phyloP scores from a whole-genome alignment of 257 asterid genomes.

The Solanum pimpinellifolium region DNA sequence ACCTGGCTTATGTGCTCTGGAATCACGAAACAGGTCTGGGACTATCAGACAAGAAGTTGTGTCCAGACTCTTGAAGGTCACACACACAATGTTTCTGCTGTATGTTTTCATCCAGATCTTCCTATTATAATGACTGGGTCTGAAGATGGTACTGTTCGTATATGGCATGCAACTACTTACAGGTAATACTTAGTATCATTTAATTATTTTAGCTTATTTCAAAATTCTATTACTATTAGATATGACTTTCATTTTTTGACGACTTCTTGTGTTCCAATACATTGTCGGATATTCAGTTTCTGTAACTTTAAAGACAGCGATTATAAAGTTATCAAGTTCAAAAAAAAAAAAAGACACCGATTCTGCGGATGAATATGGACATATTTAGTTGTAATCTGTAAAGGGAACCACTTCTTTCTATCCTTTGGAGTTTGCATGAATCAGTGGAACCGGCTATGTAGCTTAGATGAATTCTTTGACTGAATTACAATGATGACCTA shows the following conservation, averaged over 20 bases:
- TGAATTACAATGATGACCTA: not conserved
- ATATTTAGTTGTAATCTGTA: not conserved
- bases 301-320: not conserved
- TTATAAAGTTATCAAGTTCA: not conserved
- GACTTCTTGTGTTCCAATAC: not conserved
- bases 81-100: constrained; percentile 99
- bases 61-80: constrained; percentile 99
- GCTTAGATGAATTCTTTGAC: not conserved
- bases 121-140: constrained; percentile 97
- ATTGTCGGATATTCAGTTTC: not conserved
- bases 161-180: constrained; percentile 97
- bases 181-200: constrained; percentile 29
- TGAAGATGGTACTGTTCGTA: constrained; percentile 99
- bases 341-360: not conserved
- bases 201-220: not conserved
- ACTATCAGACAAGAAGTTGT: constrained; percentile 95
- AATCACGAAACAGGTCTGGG: constrained; percentile 76
- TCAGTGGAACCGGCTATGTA: not conserved
- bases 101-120: constrained; percentile 97
- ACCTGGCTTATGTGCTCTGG: not conserved
- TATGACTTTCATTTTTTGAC: not conserved
- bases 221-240: not conserved
- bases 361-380: not conserved
- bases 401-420: not conserved
- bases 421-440: not conserved